phyloP scores from a whole-genome alignment of 2,329 filamentous ascomycete genomes.

The Trichoderma atroviride region DNA sequence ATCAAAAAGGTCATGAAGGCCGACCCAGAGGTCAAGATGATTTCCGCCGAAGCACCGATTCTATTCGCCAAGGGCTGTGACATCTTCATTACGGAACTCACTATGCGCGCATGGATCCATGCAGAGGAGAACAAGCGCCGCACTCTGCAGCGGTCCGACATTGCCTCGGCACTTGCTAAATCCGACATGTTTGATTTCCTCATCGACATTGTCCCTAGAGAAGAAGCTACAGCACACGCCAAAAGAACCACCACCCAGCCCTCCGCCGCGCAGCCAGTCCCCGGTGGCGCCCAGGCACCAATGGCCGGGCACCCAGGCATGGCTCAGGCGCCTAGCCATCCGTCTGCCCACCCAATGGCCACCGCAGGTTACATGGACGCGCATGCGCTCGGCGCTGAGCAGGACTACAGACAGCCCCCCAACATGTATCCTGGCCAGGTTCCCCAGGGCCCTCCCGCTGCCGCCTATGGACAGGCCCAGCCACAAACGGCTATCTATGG shows the following conservation, averaged over 20 bases:
- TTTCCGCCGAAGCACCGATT: conserved; percentile 96
- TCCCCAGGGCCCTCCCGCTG: conserved; percentile 69
- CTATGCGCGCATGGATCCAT: conserved; percentile 99
- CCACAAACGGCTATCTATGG: conserved; percentile 71
- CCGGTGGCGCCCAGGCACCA: conserved; percentile 54
- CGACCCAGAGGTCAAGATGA: conserved; percentile 99
- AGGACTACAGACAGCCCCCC: conserved; percentile 78
- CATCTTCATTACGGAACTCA: conserved; percentile 98
- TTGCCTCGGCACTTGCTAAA: conserved; percentile 92
- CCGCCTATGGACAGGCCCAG: conserved; percentile 76
- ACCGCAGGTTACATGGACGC: conserved; percentile 65
- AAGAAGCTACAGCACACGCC: conserved; percentile 84
- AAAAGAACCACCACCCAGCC: conserved; percentile 69
- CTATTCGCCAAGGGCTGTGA: conserved; percentile 98
- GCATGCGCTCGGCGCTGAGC: conserved; percentile 67
- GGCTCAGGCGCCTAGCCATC: conserved; percentile 59
- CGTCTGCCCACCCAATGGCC: conserved; percentile 59
- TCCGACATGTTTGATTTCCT: conserved; percentile 99
- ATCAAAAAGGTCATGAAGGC: conserved; percentile 99
- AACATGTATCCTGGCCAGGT: conserved; percentile 83
- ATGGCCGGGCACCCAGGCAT: conserved; percentile 55
- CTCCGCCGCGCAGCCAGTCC: conserved; percentile 46
- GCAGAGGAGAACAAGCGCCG: conserved; percentile 98
- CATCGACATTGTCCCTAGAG: conserved; percentile 96
- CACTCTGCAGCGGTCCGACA: conserved; percentile 92